These are phyloP conservation scores for Tolypocladium tropicale DNA, from an alignment of 2,329 filamentous ascomycete genomes.

Conservation along the genomic window DNA sequence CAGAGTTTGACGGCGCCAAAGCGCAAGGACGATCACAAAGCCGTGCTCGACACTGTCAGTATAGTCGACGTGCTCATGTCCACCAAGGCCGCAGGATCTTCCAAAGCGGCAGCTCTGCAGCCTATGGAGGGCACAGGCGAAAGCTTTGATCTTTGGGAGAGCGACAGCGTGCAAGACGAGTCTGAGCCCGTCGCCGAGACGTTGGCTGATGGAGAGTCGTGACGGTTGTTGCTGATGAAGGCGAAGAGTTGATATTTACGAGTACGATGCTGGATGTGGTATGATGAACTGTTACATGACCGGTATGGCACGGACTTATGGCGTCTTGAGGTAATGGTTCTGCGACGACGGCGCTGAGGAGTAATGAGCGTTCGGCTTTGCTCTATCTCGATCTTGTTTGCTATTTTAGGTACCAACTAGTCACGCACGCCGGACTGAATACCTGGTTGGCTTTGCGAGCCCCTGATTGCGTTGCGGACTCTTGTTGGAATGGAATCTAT, in stretches of 20 bases:
- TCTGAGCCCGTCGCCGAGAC: conserved; percentile 17
- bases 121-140: conserved; percentile 50
- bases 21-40: conserved; percentile 10
- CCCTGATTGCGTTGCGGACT: background rate
- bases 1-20: conserved; percentile 11
- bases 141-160: conserved; percentile 62
- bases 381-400: background rate
- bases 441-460: background rate
- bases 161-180: conserved; percentile 53
- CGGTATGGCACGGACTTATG: background rate
- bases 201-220: background rate
- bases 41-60: conserved; percentile 5
- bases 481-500: background rate
- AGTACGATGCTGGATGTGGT: background rate
- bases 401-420: background rate
- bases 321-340: background rate
- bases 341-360: background rate
- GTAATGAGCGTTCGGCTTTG: background rate
- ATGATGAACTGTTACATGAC: background rate
- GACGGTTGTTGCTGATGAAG: too few relatives aligned
- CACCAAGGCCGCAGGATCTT: conserved; percentile 23
- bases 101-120: conserved; percentile 37
- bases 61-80: conserved; percentile 27
- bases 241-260: background rate
- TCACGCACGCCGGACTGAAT: background rate